Percentiles rank a stretch among this genome's conserved stretches.
Conservation (phyloP, 2,329 filamentous ascomycete genomes). For the Fusarium coicis region DNA sequence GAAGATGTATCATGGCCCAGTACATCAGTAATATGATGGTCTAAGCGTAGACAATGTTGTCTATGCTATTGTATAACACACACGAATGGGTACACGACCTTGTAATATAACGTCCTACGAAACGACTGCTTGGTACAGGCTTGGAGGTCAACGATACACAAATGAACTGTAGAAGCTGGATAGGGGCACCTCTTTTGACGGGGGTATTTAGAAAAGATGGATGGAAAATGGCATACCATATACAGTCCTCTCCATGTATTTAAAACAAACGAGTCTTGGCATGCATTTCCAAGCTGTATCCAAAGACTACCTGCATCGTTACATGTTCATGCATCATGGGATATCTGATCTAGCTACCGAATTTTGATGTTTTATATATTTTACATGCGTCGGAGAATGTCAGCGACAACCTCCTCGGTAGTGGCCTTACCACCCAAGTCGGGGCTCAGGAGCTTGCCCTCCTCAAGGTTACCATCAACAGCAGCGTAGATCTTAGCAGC, state of each 20-base stretch:
- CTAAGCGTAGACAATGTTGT: constrained; percentile 9
- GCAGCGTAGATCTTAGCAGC: constrained; percentile 91
- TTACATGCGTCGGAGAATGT: constrained; percentile 86
- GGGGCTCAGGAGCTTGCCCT: constrained; percentile 83
- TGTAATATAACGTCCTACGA: constrained; percentile 43
- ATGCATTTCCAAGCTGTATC: constrained; percentile 2
- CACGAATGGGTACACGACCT: constrained; percentile 38
- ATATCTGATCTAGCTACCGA: constrained; percentile 11
- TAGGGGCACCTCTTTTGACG: background rate
- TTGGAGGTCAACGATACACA: constrained; percentile 33
- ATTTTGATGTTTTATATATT: constrained; percentile 14
- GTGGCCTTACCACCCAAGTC: constrained; percentile 89
- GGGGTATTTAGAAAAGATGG: constrained; percentile 22
- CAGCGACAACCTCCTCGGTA: constrained; percentile 86
- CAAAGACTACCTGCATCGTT: background rate
- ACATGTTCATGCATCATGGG: background rate
- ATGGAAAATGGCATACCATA: constrained; percentile 34
- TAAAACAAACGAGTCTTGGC: constrained; percentile 3
- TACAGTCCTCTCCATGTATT: constrained; percentile 40
- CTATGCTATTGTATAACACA: constrained; percentile 40
- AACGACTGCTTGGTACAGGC: constrained; percentile 12
- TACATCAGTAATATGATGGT: constrained; percentile 10
- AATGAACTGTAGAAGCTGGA: constrained; percentile 20
- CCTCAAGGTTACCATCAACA: constrained; percentile 89
- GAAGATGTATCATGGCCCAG: background rate